Evolutionary conservation across 805 yeast genomes (phyloP).

Genomic region (Pichia cephalocereana): DNA sequence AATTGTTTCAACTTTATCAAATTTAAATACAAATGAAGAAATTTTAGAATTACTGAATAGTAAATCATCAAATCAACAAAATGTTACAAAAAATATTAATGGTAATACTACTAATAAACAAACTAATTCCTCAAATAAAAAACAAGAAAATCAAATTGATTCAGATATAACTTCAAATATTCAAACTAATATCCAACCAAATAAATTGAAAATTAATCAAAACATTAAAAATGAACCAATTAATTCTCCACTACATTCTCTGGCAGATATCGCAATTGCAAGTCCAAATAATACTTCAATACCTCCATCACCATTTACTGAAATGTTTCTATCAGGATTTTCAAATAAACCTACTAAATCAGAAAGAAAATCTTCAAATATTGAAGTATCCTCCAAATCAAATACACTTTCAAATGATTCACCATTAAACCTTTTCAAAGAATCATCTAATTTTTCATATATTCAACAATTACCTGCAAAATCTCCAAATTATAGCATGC

Average conservation of each 20-base stretch:
- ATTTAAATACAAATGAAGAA: constrained; percentile 13
- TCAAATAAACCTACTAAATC: neutral
- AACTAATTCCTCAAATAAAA: constrained; percentile 3
- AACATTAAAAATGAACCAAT: neutral
- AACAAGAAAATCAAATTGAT: neutral
- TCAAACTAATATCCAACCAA: neutral
- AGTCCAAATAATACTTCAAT: constrained; percentile 10
- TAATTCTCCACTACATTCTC: constrained; percentile 8
- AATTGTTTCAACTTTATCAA: constrained; percentile 19
- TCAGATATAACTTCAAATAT: no score
- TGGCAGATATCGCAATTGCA: constrained; percentile 16
- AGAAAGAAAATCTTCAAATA: neutral
- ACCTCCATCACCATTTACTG: constrained; percentile 6
- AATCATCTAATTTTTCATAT: neutral
- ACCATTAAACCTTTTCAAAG: constrained; percentile 5
- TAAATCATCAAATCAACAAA: neutral
- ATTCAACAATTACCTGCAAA: neutral
- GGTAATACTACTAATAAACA: neutral
- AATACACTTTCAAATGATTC: neutral
- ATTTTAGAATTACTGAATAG: neutral
- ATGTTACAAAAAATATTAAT: neutral
- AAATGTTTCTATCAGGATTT: constrained; percentile 12
- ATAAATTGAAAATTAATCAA: neutral
- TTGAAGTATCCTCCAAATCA: neutral
- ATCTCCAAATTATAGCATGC: constrained; percentile 3